Evolutionary conservation across 2,329 filamentous ascomycete genomes (phyloP), one percentile per base, ranked within the genome.

Genomic region (Neophaeococcomyces mojaviensis): DNA sequence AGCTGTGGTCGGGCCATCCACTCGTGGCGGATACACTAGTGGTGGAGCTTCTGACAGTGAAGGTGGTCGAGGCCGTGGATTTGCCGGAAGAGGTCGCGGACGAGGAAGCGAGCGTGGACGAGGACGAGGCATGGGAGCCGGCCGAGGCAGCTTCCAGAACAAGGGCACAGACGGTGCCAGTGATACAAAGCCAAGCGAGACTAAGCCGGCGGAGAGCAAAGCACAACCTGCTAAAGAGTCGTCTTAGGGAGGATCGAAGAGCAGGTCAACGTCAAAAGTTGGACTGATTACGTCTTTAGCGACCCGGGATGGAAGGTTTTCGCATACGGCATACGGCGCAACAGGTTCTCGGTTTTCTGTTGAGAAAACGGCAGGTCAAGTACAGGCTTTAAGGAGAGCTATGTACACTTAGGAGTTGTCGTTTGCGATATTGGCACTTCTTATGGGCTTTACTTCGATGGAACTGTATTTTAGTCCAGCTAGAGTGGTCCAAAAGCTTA

Each of bases 11-110:
- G 63, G 70, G n/a, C 65, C 67, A 40, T 66, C 68, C 42, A 55
- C 61, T 38, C 77, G 77, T 47, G 85, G 84, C 56, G 88, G 87
- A 49, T 95, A 95, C 70, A 82, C 87, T 57, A 94, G 88, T 60
- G 86, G 84, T 46, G 86, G 81, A 44, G 87, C 86, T 48, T 89
- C 82, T 49, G 81, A 84, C 61, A 86, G 83, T 56, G 86, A 88
- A 59, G 72, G 74, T 53, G 83, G 86, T 49, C 75, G 77, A 44
- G 75, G 74, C 22, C 73, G 75, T 38, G 71, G 71, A 31, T 69
- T 70, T 16, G 72, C 76, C 57, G 69, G 71, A 46, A 68, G 77
- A 47, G 72, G 77, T 50, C 70, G 77, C 51, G 69, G 72, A 50
- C 68, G 75, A 50, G 72, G 77, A n/a, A n/a, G n/a, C 49, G 68